Evolutionary conservation across 495 filamentous ascomycete genomes (phyloP).

Genomic region (Penicillium nucicola): DNA sequence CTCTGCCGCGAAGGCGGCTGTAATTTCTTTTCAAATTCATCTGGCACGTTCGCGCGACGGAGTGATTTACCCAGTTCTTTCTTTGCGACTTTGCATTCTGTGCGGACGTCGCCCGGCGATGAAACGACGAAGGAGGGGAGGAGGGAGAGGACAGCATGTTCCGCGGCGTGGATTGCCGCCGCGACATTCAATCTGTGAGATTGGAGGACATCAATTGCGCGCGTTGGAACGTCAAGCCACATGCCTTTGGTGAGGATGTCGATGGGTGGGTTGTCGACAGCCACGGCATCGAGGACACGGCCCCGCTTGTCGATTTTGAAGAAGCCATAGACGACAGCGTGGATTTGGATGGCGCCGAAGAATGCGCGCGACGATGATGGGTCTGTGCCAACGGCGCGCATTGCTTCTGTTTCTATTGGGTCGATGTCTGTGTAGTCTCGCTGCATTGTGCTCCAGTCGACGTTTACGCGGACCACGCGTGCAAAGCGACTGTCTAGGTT

Average conservation of each 20-base stretch:
- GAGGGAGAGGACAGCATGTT: slow-evolving; percentile 82
- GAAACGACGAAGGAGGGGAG: slow-evolving; percentile 88
- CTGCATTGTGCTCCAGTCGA: slow-evolving; percentile 93
- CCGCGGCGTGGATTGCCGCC: slow-evolving; percentile 88
- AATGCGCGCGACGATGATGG: slow-evolving; percentile 61
- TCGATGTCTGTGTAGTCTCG: slow-evolving; percentile 96
- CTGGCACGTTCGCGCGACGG: slow-evolving; percentile 23
- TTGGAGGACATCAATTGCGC: slow-evolving; percentile 74
- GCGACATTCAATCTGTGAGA: slow-evolving; percentile 73
- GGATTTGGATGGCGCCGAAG: slow-evolving; percentile 80
- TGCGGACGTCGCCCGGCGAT: slow-evolving; percentile 84
- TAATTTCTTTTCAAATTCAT: slow-evolving; percentile 18
- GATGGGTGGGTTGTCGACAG: slow-evolving; percentile 91
- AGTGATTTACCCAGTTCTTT: slow-evolving; percentile 49
- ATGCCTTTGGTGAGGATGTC: slow-evolving; percentile 81
- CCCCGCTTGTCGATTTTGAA: slow-evolving; percentile 86
- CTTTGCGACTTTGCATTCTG: slow-evolving; percentile 91
- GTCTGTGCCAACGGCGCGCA: slow-evolving; percentile 56
- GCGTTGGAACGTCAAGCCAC: slow-evolving; percentile 90
- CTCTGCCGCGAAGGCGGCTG: slow-evolving; percentile 65
- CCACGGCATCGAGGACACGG: slow-evolving; percentile 85
- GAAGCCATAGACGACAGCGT: slow-evolving; percentile 87
- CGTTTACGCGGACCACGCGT: slow-evolving; percentile 72
- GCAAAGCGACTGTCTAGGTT: slow-evolving; percentile 74
- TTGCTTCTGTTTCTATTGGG: slow-evolving; percentile 81